Evolutionary conservation across 2,329 filamentous ascomycete species (phyloP), one percentile per base, ranked within the genome.

Genomic region (Diaporthe velutina): DNA sequence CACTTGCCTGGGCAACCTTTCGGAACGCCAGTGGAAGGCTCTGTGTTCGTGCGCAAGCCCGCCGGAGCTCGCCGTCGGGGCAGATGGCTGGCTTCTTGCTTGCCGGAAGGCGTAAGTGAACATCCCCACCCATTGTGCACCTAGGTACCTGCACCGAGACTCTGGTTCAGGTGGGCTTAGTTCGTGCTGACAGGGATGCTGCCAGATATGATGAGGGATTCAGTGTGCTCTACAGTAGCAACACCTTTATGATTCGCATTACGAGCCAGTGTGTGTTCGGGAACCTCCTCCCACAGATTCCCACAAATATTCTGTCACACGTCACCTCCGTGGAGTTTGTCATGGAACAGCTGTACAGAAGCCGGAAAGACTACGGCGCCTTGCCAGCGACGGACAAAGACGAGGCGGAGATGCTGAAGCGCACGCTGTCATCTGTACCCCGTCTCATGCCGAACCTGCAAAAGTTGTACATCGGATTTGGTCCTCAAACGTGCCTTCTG

Each of bases 91-190:
- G 52, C 52, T 55, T 19, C 52, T 55, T 19, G 22, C 28, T 15
- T 55, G 52, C 28, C 52, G 28, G 6, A 5, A 19, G 28, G 52
- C 52, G 52, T 33, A 8, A 55, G 52, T 33, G 10, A 17, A 33
- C 25, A 54, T 30, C 13, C n/a, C 6, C 3, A 33, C 25, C 17
- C 13, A 5, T 33, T 22, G 2, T 5, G 7, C 33, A 28, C 13
- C n/a, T n/a, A n/a, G n/a, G n/a, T n/a, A n/a, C n/a, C n/a, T n/a
- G n/a, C 6, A 2, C 10, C 28, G 15, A 55, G 15, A 9, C 52
- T 33, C 2, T 2, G 2, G 2, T 3, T 33, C n/a, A n/a, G n/a
- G n/a, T n/a, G n/a, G 28, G 28, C 52, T 5, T 10, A 2, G 4
- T 7, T 4, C 10, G 3, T 17, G 7, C 52, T 55, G 28, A 55